Evolutionary conservation across 2,329 filamentous ascomycete genomes (phyloP), one percentile per base, ranked within the genome.

Genomic region (Aspergillus fumigatiaffinis): DNA sequence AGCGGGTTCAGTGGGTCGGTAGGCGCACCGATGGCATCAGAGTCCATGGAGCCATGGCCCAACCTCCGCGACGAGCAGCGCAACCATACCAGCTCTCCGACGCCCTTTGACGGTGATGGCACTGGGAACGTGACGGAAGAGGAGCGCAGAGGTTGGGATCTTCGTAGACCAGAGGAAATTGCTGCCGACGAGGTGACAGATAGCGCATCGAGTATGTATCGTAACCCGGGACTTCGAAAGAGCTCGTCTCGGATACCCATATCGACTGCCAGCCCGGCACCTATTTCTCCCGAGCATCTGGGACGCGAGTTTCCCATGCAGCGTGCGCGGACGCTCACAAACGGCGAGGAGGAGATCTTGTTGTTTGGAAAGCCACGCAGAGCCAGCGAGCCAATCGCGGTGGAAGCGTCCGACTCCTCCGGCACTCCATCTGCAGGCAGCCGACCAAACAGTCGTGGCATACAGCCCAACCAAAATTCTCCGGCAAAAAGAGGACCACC

Each of bases 201-300:
- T n/a, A 58, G 54, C 46, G 63, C 72, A 9, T 68, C 48, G 78
- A 85, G 65, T 80, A 83, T 71, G 74, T 83, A 68, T 77, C 64
- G 73, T 76, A 68, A 83, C 75, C 75, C 83, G 65, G 63, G 77
- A 71, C 62, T 81, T 71, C 68, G 88, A 82, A 76, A 84, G 80
- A 77, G 84, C 76, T 78, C 83, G 3, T 96, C 93, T 48, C 87
- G 91, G 54, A 97, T 99, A 70, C 94, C 94, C 1, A 82, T 97
- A 41, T 87, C 91, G 29, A 92, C 91, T 66, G 79, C 84, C 14
- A 96, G 91, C 70, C 89, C 90, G 2, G 83, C 86, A 21, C 91
- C 92, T 10, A 87, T 95, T 57, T 84, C 90, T 1, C 73, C 83
- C 52, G 85, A 88, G 51, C 85, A 87, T 61, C 79, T 91, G 49